Evolutionary conservation across 768 basidiomycete species (phyloP), one percentile per base, ranked within the genome.

Genomic region (Coprinopsis marcescibilis): DNA sequence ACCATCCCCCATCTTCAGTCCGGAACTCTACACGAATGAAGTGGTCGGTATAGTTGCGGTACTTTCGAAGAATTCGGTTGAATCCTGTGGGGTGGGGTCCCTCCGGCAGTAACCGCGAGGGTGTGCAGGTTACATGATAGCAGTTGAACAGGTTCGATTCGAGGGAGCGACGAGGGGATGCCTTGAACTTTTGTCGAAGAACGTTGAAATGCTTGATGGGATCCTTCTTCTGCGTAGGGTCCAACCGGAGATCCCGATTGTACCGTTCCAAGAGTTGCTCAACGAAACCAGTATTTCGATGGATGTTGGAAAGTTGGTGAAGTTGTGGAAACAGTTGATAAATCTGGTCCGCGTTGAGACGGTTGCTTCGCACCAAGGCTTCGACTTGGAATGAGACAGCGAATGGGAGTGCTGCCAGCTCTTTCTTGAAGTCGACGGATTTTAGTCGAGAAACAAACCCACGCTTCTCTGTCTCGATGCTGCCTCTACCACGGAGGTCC

Each of bases 1-100:
- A 83, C 29, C 77, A 72, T n/a, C 84, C 68, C 25, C 73, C 72
- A 55, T 91, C 85, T 65, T 93, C 90, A 45, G 91, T 89, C 4
- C 84, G 77, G 56, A 93, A 89, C 53, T 87, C 81, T 21, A 92
- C 89, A 6, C 90, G 81, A 26, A 93, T 59, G 59, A 93, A 93
- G 53, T 77, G 68, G 24, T 85, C 76, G 35, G 81, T 71, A 47
- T 73, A 76, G 0, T 71, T 72, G 38, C 66, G 60, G 46, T 81
- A 92, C 45, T 70, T 64, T 1, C 90, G 80, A 50, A 93, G 81
- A 42, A 91, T 77, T 1, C 85, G 76, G 50, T 93, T 93, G 3
- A 85, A 85, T 54, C 89, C 83, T 21, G 77, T 76, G 0, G 78
- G 59, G 47, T 80, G 83, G 1, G 89, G 89, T 0, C 89, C 89